phyloP scores from a whole-genome alignment of 257 asterid species.

The Sherardia arvensis region DNA sequence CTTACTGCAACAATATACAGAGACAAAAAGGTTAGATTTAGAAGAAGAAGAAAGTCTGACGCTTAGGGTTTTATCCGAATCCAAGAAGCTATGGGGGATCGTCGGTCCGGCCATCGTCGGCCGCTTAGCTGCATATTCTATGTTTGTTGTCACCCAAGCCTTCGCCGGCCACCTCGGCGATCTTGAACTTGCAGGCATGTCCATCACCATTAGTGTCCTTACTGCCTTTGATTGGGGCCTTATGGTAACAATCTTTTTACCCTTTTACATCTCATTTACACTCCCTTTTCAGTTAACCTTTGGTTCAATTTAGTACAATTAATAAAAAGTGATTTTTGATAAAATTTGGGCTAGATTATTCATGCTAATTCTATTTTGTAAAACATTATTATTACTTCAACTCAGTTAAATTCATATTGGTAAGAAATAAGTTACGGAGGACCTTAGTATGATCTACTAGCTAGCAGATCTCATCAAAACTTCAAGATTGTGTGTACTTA shows the following conservation, averaged over 20 bases:
- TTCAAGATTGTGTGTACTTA: too few relatives aligned
- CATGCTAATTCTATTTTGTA: too few relatives aligned
- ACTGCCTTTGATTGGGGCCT: constrained; percentile 68
- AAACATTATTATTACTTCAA: too few relatives aligned
- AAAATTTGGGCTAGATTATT: too few relatives aligned
- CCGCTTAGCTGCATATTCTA: constrained; percentile 56
- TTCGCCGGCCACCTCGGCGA: constrained; percentile 92
- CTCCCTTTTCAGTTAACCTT: too few relatives aligned
- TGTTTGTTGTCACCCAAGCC: constrained; percentile 65
- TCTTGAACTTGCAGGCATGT: constrained; percentile 73
- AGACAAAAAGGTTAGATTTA: neutral
- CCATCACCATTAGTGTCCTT: constrained; percentile 54
- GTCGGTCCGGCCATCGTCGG: constrained; percentile 85
- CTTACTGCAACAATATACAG: neutral
- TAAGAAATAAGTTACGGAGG: too few relatives aligned
- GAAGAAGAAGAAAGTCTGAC: constrained; percentile 4
- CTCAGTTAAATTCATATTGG: too few relatives aligned
- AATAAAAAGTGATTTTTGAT: too few relatives aligned
- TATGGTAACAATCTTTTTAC: constrained; percentile 26
- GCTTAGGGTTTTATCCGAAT: constrained; percentile 18
- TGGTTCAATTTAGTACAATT: too few relatives aligned
- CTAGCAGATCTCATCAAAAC: too few relatives aligned
- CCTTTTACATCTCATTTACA: too few relatives aligned
- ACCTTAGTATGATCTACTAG: too few relatives aligned
- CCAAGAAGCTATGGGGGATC: constrained; percentile 70